phyloP scores from a whole-genome alignment of 2,329 filamentous ascomycete species.

The Plectosphaerella sp. region DNA sequence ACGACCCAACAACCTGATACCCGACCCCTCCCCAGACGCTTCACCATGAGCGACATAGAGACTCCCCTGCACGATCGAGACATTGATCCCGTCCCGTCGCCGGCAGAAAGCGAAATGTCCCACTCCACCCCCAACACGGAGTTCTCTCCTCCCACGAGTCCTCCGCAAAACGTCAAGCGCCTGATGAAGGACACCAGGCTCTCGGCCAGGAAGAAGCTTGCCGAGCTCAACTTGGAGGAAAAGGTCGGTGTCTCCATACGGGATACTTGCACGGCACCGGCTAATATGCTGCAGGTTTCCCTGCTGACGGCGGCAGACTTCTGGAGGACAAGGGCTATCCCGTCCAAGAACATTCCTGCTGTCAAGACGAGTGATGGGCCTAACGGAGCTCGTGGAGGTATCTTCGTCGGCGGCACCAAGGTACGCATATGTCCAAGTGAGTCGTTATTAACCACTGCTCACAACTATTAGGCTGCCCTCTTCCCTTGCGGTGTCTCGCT shows the following conservation, averaged over 20 bases:
- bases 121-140: conserved; percentile 46
- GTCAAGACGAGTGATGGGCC: conserved; percentile 67
- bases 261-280: too few species aligned
- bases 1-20: too few species aligned
- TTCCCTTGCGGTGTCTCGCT: conserved; percentile 77
- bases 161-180: conserved; percentile 27
- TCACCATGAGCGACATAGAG: conserved; percentile 21
- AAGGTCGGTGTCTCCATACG: conserved; percentile 35
- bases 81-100: conserved; percentile 19
- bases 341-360: conserved; percentile 57
- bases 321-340: conserved; percentile 64
- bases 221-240: conserved; percentile 49
- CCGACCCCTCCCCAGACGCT: neutral
- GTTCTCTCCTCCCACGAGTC: conserved; percentile 41
- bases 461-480: conserved; percentile 55
- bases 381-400: conserved; percentile 64
- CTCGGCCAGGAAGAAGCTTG: conserved; percentile 43
- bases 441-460: conserved; percentile 9
- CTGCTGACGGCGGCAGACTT: conserved; percentile 61
- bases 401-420: conserved; percentile 64
- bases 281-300: conserved; percentile 40
- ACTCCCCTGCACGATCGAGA: conserved; percentile 16
- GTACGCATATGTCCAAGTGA: conserved; percentile 23
- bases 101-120: conserved; percentile 15
- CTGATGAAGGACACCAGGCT: conserved; percentile 32